Evolutionary conservation across 345 rosid genomes (phyloP), one percentile per base, ranked within the genome.

Genomic region (Lepidium aucheri): DNA sequence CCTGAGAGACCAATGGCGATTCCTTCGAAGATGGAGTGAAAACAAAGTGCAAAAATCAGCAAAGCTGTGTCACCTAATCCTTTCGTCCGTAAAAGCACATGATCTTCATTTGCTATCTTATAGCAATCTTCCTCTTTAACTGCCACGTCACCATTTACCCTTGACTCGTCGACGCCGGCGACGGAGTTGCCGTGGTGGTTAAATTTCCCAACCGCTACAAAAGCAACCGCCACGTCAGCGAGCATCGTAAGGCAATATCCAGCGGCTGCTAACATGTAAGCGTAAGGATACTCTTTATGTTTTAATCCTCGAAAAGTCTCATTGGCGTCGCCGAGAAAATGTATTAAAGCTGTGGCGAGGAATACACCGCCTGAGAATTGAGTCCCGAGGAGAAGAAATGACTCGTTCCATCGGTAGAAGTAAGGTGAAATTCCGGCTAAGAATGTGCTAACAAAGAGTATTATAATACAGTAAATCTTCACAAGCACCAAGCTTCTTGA

Each of bases 1-100:
- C 90, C 95, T 53, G 96, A 73, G 45, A 87, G 84, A 41, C 98
- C 98, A 64, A 91, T 75, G 6, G 96, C 98, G 10, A 89, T 91
- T 6, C 98, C 98, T 75, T 89, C 96, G 51, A 91, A 91, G 35
- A 91, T 60, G 0, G 98, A 91, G 59, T 91, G 96, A 53, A 87
- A 89, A 70, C 92, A 91, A 17, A 89, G 74, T 33, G 95, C 98
- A 44, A 75, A 43, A 52, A 91, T 87, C 32, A 91, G 84, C 39
- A 91, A 80, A 8, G 88, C 60, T 13, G 96, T 84, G 74, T 89
- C 96, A 4, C 95, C 94, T 24, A 83, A 38, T 12, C 81, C 75
- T 3, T 76, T 53, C 0, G 88, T 85, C 41, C 60, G 76, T 24
- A 89, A 5, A 62, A 89, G 60, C 38, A 77, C 55, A 6, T 78